Conservation (phyloP, 2,329 filamentous ascomycete species). For the Hirsutella thompsonii region DNA sequence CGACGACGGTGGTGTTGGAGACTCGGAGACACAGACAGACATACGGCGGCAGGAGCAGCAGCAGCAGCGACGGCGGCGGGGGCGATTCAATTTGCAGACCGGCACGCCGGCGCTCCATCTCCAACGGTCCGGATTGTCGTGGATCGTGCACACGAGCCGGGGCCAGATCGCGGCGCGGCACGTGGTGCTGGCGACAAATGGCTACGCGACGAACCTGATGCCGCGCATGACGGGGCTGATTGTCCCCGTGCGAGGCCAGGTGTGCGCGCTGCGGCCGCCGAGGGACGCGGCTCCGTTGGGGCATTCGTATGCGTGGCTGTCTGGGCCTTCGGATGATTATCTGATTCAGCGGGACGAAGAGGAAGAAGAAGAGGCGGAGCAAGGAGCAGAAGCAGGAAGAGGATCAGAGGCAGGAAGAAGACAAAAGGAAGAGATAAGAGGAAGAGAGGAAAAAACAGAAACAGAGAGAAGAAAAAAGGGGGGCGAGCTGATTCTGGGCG, state of each 20-base stretch:
- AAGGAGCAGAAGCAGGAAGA: too few species aligned
- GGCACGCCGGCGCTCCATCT: constrained; percentile 50
- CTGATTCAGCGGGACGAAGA: constrained; percentile 45
- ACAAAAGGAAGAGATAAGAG: too few species aligned
- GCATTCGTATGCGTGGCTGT: constrained; percentile 53
- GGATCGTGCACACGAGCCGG: constrained; percentile 54
- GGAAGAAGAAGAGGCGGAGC: constrained; percentile 38
- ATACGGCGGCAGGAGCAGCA: too few species aligned
- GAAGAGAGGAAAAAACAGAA: too few species aligned
- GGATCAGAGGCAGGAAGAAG: too few species aligned
- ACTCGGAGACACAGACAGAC: too few species aligned
- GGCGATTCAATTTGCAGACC: constrained; percentile 58
- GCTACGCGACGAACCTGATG: constrained; percentile 65
- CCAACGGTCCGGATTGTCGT: constrained; percentile 32
- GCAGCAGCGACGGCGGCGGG: background rate
- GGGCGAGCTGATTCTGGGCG: constrained; percentile 64
- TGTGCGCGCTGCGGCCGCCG: constrained; percentile 52
- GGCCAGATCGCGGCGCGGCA: constrained; percentile 50
- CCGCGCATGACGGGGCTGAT: constrained; percentile 58
- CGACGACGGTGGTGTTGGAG: too few species aligned
- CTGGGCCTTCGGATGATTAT: constrained; percentile 50
- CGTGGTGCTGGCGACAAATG: constrained; percentile 73
- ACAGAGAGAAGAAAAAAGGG: too few species aligned
- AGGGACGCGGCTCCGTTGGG: constrained; percentile 24
- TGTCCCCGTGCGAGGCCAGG: constrained; percentile 64